Evolutionary conservation across 441 rosid species (phyloP).

Genomic region (Mallotus japonicus): DNA sequence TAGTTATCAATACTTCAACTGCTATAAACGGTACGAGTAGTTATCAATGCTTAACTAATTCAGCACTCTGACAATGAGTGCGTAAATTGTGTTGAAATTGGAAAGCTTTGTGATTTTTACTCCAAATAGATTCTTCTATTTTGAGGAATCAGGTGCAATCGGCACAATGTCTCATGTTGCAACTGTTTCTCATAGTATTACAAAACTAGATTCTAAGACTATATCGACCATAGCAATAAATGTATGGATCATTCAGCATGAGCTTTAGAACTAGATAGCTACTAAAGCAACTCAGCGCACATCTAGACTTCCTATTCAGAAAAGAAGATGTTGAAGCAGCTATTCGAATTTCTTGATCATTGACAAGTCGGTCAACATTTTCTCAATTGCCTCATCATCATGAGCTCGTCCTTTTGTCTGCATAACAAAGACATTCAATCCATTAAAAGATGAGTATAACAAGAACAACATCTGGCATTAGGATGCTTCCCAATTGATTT

Average conservation of each 20-base stretch:
- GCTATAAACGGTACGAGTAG: no score
- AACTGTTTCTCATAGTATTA: neutral
- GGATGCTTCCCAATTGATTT: neutral
- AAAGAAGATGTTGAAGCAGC: neutral
- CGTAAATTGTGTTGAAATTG: no score
- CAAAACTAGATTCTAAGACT: neutral
- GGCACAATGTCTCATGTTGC: neutral
- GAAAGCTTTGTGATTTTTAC: no score
- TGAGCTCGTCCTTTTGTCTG: constrained; percentile 85
- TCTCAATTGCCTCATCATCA: constrained; percentile 81
- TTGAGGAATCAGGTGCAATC: neutral
- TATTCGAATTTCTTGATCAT: constrained; percentile 88
- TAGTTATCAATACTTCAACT: neutral
- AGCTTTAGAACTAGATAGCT: no score
- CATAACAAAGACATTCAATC: constrained; percentile 20
- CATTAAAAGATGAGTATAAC: neutral
- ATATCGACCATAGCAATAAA: neutral
- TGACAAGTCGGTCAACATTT: constrained; percentile 81
- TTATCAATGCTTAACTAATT: no score
- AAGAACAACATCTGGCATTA: neutral
- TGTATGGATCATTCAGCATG: neutral
- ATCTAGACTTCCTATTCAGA: neutral
- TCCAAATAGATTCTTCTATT: no score
- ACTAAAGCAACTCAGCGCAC: neutral
- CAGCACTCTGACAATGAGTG: no score